phyloP scores from a whole-genome alignment of 352 stramenopile genomes.

The Pilasporangium apinafurcum region DNA sequence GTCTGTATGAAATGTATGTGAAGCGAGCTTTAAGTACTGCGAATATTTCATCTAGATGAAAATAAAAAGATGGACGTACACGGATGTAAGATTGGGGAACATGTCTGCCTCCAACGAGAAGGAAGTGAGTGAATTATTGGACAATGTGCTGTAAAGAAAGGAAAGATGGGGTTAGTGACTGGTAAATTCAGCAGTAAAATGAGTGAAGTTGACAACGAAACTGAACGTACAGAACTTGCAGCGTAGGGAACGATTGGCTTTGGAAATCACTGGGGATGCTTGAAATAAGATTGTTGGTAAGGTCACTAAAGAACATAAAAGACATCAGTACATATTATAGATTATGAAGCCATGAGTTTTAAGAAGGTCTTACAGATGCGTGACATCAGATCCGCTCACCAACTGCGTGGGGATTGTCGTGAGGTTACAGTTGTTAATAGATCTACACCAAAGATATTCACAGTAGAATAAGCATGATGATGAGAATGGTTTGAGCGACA shows the following conservation, averaged over 20 bases:
- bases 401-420: constrained; percentile 47
- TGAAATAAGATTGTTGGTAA: constrained; percentile 36
- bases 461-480: background rate
- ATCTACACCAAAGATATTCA: constrained; percentile 22
- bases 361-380: constrained; percentile 12
- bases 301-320: constrained; percentile 14
- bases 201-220: background rate
- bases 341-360: background rate
- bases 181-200: background rate
- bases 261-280: constrained; percentile 27
- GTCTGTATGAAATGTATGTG: background rate
- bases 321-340: background rate
- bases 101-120: constrained; percentile 29
- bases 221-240: constrained; percentile 48
- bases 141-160: constrained; percentile 25
- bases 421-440: constrained; percentile 66
- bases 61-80: constrained; percentile 19
- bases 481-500: background rate
- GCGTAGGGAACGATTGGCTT: constrained; percentile 25
- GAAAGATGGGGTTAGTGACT: background rate
- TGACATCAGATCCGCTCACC: constrained; percentile 24
- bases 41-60: background rate
- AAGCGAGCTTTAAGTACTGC: too few species aligned
- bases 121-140: constrained; percentile 26
- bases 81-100: constrained; percentile 30